phyloP scores from a whole-genome alignment of 1,139 yeast genomes.

The Geotrichum reessii region DNA sequence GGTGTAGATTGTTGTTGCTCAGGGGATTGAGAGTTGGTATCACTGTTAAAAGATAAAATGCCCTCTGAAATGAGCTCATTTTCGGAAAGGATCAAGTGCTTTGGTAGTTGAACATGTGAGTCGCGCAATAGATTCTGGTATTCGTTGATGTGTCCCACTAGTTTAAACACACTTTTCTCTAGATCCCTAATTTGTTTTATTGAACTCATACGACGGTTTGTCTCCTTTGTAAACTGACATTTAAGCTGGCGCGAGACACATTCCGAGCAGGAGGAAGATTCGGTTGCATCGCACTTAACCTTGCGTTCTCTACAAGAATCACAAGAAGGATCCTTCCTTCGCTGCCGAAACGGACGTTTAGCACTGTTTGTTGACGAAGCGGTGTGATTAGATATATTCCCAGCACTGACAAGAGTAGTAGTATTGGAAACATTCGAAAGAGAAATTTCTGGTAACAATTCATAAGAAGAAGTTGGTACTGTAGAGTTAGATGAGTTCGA shows the following conservation, averaged over 20 bases:
- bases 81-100: slow-evolving; percentile 21
- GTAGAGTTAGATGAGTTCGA: neutral
- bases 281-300: slow-evolving; percentile 34
- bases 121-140: slow-evolving; percentile 19
- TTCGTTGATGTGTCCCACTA: slow-evolving; percentile 19
- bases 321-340: slow-evolving; percentile 34
- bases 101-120: slow-evolving; percentile 25
- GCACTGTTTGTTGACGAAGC: slow-evolving; percentile 10
- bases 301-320: slow-evolving; percentile 35
- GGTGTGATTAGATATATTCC: neutral
- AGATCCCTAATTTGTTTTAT: slow-evolving; percentile 25
- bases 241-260: slow-evolving; percentile 30
- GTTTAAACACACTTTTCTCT: slow-evolving; percentile 21
- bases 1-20: slow-evolving; percentile 2
- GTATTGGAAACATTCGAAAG: neutral
- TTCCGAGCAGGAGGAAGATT: slow-evolving; percentile 31
- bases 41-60: neutral
- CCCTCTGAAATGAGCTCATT: slow-evolving; percentile 16
- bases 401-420: neutral
- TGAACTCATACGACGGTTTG: slow-evolving; percentile 28
- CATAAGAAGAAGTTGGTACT: slow-evolving; percentile 9
- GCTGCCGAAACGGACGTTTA: slow-evolving; percentile 29
- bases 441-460: neutral
- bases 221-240: slow-evolving; percentile 33
- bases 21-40: neutral